These are phyloP conservation scores for Setaria italica DNA, from an alignment of 202 grass and related monocot species.

Conservation along the genomic window DNA sequence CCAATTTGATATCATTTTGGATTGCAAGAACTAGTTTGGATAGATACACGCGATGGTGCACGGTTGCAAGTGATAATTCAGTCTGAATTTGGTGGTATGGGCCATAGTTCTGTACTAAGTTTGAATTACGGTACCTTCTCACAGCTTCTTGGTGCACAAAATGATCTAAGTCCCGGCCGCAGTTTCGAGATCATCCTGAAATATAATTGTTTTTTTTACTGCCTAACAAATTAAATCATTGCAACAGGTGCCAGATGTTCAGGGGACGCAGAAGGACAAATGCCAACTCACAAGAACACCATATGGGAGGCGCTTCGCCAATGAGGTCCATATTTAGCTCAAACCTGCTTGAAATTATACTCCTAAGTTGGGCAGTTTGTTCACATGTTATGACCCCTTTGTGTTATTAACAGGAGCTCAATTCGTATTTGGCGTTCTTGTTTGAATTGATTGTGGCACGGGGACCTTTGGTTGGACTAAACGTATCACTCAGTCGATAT, in stretches of 20 bases:
- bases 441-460: conserved; percentile 78
- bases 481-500: conserved; percentile 72
- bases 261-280: conserved; percentile 60
- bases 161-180: too few relatives aligned
- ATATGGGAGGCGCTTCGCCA: conserved; percentile 73
- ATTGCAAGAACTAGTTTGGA: not conserved
- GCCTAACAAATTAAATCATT: not conserved
- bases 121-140: not conserved
- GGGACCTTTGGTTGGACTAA: conserved; percentile 73
- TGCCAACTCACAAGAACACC: conserved; percentile 83
- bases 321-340: conserved; percentile 49
- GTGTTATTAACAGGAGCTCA: conserved; percentile 72
- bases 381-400: conserved; percentile 28
- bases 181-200: not conserved
- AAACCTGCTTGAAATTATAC: not conserved
- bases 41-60: not conserved
- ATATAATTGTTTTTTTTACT: not conserved
- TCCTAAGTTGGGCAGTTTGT: not conserved
- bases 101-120: not conserved
- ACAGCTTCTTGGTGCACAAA: not conserved
- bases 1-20: not conserved
- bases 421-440: conserved; percentile 81
- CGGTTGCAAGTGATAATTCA: not conserved
- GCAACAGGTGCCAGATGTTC: conserved; percentile 81
- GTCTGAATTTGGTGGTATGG: not conserved